These are phyloP conservation scores for Hyaloscypha bicolor DNA, from an alignment of 495 filamentous ascomycete genomes.

Conservation along the genomic window DNA sequence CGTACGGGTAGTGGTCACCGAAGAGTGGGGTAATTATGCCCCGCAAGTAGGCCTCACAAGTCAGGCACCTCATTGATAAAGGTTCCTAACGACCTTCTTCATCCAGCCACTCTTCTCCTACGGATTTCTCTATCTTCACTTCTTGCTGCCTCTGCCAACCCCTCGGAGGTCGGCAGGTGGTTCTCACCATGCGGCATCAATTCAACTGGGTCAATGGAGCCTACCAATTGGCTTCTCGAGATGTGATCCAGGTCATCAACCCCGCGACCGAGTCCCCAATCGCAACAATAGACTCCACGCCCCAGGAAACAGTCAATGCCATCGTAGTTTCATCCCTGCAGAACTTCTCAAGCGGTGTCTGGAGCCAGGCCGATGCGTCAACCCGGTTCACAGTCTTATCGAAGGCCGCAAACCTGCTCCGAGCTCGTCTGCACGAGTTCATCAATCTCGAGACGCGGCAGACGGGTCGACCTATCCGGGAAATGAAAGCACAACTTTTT, in stretches of 20 bases:
- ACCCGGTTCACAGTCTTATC: constrained; percentile 59
- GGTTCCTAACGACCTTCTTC: not conserved
- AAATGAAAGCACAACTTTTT: constrained; percentile 66
- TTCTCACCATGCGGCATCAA: constrained; percentile 12
- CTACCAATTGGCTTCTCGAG: constrained; percentile 9
- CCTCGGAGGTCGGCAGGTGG: not conserved
- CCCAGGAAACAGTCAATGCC: constrained; percentile 8
- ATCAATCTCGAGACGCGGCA: constrained; percentile 60
- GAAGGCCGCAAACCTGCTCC: constrained; percentile 54
- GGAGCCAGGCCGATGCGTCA: constrained; percentile 57
- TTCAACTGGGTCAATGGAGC: constrained; percentile 26
- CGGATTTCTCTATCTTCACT: too few relatives aligned
- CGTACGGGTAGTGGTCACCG: not conserved
- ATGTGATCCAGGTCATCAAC: constrained; percentile 22
- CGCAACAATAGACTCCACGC: constrained; percentile 24
- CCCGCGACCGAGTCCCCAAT: constrained; percentile 19
- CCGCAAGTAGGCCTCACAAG: not conserved
- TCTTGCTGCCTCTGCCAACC: too few relatives aligned
- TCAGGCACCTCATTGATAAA: not conserved
- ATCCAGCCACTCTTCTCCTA: not conserved
- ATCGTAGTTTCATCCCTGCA: constrained; percentile 15
- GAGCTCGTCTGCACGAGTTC: constrained; percentile 49
- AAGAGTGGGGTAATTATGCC: not conserved
- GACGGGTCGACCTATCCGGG: constrained; percentile 63
- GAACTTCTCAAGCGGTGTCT: constrained; percentile 55